phyloP scores from a whole-genome alignment of 345 rosid genomes.

The Diplotaxis tenuifolia region DNA sequence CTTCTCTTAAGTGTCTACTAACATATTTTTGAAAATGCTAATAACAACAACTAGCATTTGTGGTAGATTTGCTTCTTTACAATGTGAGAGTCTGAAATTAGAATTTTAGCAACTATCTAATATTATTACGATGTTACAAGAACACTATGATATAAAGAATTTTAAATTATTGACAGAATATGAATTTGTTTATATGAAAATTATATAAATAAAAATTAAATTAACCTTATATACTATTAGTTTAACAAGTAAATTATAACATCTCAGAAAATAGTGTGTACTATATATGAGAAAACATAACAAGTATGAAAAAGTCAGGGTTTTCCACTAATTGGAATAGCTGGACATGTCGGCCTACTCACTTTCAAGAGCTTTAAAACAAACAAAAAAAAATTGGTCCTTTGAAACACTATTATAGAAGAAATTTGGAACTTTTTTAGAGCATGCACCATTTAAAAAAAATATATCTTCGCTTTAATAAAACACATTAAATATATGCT shows the following conservation, averaged over 20 bases:
- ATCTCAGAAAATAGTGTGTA: neutral
- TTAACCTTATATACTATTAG: neutral
- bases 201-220: neutral
- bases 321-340: neutral
- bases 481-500: too few relatives aligned
- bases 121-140: neutral
- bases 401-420: neutral
- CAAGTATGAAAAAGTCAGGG: neutral
- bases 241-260: neutral
- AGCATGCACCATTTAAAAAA: too few relatives aligned
- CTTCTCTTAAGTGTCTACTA: neutral
- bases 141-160: neutral
- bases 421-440: neutral
- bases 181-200: neutral
- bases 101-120: neutral
- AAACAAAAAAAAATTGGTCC: neutral
- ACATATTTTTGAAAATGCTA: neutral
- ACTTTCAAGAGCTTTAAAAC: neutral
- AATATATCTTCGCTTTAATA: too few relatives aligned
- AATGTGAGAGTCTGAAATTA: neutral
- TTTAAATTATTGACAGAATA: neutral
- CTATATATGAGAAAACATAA: neutral
- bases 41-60: neutral
- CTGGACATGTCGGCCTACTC: neutral
- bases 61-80: neutral